Evolutionary conservation across 345 rosid genomes (phyloP), one percentile per base, ranked within the genome.

Genomic region (Barbarea vulgaris): DNA sequence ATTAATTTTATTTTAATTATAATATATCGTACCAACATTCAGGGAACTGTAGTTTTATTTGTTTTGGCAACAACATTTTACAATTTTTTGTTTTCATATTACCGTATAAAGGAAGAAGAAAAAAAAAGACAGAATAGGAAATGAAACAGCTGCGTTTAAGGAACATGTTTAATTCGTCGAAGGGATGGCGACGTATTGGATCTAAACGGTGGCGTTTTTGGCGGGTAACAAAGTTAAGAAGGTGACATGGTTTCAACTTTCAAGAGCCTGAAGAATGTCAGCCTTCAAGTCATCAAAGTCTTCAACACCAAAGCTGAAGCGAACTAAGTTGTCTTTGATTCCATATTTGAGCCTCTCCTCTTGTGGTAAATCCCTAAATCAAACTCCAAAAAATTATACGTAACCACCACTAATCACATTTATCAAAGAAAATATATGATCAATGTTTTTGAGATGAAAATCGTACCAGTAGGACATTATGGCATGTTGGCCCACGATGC

Each of bases 401-500:
- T 42, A 47, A 13, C 11, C 17, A 70, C 4, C 18, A 18, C 3
- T 13, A 18, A 25, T 56, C 51, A 39, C 67, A 12, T 27, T 13
- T 25, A 25, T 14, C 17, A 15, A 54, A 27, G 13, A 6, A 54
- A 67, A 30, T 1, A 10, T 2, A 19, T 47, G 8, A 53, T 37
- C 3, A 13, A 42, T 58, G 24, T 17, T 54, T 18, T 13, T 41
- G 42, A 7, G 51, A n/a, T n/a, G 21, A 18, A 17, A 5, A 27
- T n/a, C 70, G 11, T 85, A 93, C 96, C 94, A 91, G 79, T 87
- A 53, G 5, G 39, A 85, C 93, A 86, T 88, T 33, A 84, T 83
- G 50, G 92, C 94, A 14, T 93, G 98, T 87, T 87, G 98, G 70
- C 87, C 97, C 60, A 94, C 97, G 42, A 90, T 83, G 83, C 96